These are phyloP conservation scores for Ophiostoma novo-ulmi DNA, from an alignment of 2,329 filamentous ascomycete species.

Conservation along the genomic window DNA sequence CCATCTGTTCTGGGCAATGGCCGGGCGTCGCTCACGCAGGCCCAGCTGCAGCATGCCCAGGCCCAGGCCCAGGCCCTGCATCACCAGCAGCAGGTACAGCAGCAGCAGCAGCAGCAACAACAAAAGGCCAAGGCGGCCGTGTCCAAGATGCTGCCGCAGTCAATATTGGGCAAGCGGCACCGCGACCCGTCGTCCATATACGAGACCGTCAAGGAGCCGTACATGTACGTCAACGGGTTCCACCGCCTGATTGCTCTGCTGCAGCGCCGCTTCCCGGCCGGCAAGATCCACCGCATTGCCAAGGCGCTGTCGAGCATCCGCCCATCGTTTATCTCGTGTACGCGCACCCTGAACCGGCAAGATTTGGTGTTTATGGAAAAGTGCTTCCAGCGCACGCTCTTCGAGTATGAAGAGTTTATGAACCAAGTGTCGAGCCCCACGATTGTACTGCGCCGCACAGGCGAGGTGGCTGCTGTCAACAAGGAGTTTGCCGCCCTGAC, in stretches of 20 bases:
- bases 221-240: conserved; percentile 84
- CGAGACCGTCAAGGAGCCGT: conserved; percentile 81
- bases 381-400: conserved; percentile 86
- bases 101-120: conserved; percentile 33
- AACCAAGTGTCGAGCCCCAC: conserved; percentile 83
- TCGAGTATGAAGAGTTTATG: conserved; percentile 91
- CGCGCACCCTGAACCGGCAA: conserved; percentile 77
- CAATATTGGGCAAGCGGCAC: conserved; percentile 53
- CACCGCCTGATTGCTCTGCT: conserved; percentile 81
- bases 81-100: conserved; percentile 23
- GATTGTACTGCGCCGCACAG: conserved; percentile 83
- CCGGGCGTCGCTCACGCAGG: conserved; percentile 22
- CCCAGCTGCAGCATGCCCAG: conserved; percentile 8
- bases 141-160: conserved; percentile 42
- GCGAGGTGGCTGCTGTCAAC: conserved; percentile 90
- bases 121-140: conserved; percentile 44
- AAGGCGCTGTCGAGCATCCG: conserved; percentile 84
- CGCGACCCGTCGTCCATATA: conserved; percentile 82
- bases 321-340: conserved; percentile 88
- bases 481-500: conserved; percentile 96
- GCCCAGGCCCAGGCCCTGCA: conserved; percentile 5
- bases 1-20: conserved; percentile 14
- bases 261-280: conserved; percentile 69
- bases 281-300: conserved; percentile 75
- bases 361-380: conserved; percentile 98